phyloP scores from a whole-genome alignment of 2,329 filamentous ascomycete genomes.

The Acrocalymma vagum region DNA sequence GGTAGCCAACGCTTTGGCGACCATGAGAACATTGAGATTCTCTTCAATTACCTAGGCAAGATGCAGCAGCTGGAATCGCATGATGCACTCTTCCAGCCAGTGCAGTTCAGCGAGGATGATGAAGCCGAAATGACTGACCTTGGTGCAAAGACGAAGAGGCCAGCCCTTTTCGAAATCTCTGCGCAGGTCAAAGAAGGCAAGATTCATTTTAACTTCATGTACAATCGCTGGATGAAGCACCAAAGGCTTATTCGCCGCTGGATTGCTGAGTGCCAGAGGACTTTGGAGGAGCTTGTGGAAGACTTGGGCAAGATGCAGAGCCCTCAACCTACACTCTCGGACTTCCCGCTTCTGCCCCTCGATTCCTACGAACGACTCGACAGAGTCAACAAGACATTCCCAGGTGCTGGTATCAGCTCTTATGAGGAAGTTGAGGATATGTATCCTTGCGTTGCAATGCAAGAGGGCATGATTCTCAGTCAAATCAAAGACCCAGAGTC shows the following conservation, averaged over 20 bases:
- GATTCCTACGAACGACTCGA: conserved; percentile 41
- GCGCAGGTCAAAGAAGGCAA: conserved; percentile 30
- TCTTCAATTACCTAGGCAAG: conserved; percentile 65
- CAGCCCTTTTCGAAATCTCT: conserved; percentile 44
- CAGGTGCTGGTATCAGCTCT: conserved; percentile 25
- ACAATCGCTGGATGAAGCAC: conserved; percentile 42
- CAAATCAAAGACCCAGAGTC: conserved; percentile 40
- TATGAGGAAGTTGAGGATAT: conserved; percentile 40
- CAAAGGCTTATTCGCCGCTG: conserved; percentile 42
- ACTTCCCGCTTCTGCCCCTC: conserved; percentile 41
- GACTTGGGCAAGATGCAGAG: conserved; percentile 27
- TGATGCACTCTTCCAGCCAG: conserved; percentile 56
- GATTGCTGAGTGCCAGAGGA: conserved; percentile 42
- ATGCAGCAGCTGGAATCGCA: conserved; percentile 57
- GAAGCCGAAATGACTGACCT: conserved; percentile 36
- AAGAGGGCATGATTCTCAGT: conserved; percentile 43
- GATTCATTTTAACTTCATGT: conserved; percentile 42
- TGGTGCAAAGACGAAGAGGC: conserved; percentile 30
- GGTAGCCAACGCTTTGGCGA: conserved; percentile 38
- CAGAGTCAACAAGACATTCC: conserved; percentile 36
- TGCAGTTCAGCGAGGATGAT: conserved; percentile 35
- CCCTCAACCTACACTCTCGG: conserved; percentile 39
- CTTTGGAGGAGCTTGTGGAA: conserved; percentile 38
- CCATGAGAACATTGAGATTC: conserved; percentile 64
- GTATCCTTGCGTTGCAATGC: conserved; percentile 42